Evolutionary conservation across 176 grass and related monocot species (phyloP), one percentile per base, ranked within the genome.

Genomic region (Puccinellia tenuiflora): DNA sequence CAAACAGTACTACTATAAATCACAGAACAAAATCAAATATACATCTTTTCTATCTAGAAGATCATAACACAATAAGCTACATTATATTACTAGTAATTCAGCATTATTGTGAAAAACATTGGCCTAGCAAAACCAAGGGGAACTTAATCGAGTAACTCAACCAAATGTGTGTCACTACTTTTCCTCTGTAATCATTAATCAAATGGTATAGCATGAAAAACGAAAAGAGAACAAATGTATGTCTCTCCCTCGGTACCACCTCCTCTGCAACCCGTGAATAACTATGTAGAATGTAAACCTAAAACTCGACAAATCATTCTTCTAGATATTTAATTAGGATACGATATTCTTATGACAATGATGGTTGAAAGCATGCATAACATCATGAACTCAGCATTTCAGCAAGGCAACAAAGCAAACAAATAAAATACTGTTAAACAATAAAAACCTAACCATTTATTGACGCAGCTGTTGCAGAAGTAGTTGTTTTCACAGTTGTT

Each of bases 401-500:
- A 53, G 38, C 33, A 78, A 86, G 47, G 7, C 28, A 22, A 63
- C 3, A 20, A 79, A 76, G 33, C 26, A 75, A 75, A 22, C 17
- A 66, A 38, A 43, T 76, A 85, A 81, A 75, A 3, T 4, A 75
- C 22, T 31, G 40, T 24, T 25, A 73, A 66, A 56, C 5, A 57
- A 79, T 21, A 13, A 8, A 65, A 46, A 22, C 12, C 74, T 68
- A 78, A 96, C 93, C 97, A 94, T 87, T 92, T 93, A 42, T 85
- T 93, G 82, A 92, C 84, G 90, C 93, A 99, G 61, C 87, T 86
- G 61, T 89, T 90, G 81, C 91, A 99, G 84, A 99, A 99, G 86
- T 83, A 87, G 57, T 67, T 79, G 66, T 60, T 91, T 46, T 83
- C 83, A 80, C 97, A 99, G 71, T 76, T 86, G 56, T 75, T 88